Evolutionary conservation across 805 yeast species (phyloP), one percentile per base, ranked within the genome.

Genomic region (Cyberlindnera galapagoensis): DNA sequence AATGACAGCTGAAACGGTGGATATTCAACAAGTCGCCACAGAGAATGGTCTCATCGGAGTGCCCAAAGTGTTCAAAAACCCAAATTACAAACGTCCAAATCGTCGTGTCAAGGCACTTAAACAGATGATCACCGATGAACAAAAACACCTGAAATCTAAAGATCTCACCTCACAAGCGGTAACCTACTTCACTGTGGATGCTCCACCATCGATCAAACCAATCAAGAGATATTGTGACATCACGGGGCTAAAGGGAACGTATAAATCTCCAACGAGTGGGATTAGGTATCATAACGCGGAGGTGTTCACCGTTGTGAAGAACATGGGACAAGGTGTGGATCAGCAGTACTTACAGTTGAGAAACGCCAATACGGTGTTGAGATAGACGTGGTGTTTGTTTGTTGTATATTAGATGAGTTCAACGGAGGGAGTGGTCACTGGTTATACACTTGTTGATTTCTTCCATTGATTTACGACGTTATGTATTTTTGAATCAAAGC

Each of bases 331-430:
- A 3, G 95, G 96, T 16, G 81, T 82, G 18, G 97, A 90, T 57
- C 97, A 90, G 59, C 94, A 87, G 56, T 90, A 87, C 54, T 64
- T 90, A 51, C 82, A 82, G 43, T 63, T 90, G 39, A 69, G 97
- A 46, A 85, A 83, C 33, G 97, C 95, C 24, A 83, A 90, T 53
- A 86, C 88, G 12, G 74, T 90, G 7, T 65, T 88, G 54, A 77
- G 82, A 53, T 76, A 45, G n/a, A n/a, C n/a, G n/a, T n/a, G n/a
- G n/a, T n/a, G n/a, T n/a, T n/a, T n/a, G n/a, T n/a, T n/a, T n/a
- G n/a, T n/a, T n/a, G n/a, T n/a, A 31, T 18, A 5, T 28, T 27
- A 5, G 22, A 15, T 10, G 24, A 22, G 30, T 20, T 31, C n/a
- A 17, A 21, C 16, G 8, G n/a, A 11, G 14, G 4, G 28, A 24